Conservation (phyloP, 768 basidiomycete species). For the Collybiopsis luxurians region DNA sequence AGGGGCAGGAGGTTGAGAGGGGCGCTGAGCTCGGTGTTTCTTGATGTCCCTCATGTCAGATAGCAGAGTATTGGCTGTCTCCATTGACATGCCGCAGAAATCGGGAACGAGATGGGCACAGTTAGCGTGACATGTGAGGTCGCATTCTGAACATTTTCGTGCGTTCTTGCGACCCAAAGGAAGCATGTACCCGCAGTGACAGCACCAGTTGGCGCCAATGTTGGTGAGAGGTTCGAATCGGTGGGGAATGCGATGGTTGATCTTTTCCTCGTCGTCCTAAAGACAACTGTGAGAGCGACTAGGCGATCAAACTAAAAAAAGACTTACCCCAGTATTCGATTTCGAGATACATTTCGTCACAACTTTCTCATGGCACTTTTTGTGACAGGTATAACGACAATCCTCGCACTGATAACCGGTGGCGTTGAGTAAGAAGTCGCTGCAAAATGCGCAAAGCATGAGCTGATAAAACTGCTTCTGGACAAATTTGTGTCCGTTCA, state of each 20-base stretch:
- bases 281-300: conserved; percentile 2
- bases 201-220: conserved; percentile 98
- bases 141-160: conserved; percentile 92
- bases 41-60: conserved; percentile 93
- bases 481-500: conserved; percentile 99
- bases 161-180: conserved; percentile 97
- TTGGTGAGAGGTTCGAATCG: conserved; percentile 97
- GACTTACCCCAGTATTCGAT: conserved; percentile 85
- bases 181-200: conserved; percentile 98
- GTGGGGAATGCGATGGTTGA: conserved; percentile 99
- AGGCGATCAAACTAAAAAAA: not conserved
- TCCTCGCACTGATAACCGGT: conserved; percentile 99
- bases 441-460: conserved; percentile 97
- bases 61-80: conserved; percentile 92
- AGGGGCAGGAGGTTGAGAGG: conserved; percentile 29
- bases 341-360: conserved; percentile 99
- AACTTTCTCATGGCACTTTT: conserved; percentile 98
- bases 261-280: conserved; percentile 97
- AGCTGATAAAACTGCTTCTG: conserved; percentile 98
- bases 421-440: conserved; percentile 95
- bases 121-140: conserved; percentile 94
- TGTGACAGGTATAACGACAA: conserved; percentile 98
- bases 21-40: conserved; percentile 46
- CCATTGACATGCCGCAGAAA: conserved; percentile 99
- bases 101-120: conserved; percentile 98